Conservation (phyloP, 257 asterid species). For the Parsonsia alboflavescens region DNA sequence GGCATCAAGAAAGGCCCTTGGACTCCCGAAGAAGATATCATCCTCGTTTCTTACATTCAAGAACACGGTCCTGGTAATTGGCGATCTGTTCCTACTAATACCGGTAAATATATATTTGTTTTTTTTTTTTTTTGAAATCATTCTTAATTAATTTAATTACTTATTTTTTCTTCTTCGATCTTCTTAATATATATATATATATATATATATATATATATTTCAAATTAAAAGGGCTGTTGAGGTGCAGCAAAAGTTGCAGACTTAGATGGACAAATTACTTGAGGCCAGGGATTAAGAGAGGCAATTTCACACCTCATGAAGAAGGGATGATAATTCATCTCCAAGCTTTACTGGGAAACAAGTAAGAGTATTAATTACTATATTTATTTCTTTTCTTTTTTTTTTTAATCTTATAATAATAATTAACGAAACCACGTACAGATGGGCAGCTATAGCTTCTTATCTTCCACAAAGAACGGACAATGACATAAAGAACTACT, state of each 20-base stretch:
- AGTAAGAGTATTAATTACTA: too few species aligned
- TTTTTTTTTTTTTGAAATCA: too few species aligned
- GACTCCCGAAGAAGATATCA: constrained; percentile 95
- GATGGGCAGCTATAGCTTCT: constrained; percentile 99
- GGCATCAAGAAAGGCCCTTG: constrained; percentile 97
- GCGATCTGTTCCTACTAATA: constrained; percentile 81
- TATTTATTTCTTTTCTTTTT: too few species aligned
- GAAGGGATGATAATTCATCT: constrained; percentile 97
- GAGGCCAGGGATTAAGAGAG: constrained; percentile 96
- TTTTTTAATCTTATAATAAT: too few species aligned
- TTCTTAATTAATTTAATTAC: too few species aligned
- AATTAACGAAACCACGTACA: constrained; percentile 14
- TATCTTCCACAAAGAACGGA: constrained; percentile 93
- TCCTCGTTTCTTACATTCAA: constrained; percentile 82
- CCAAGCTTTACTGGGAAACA: constrained; percentile 91
- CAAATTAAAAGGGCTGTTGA: constrained; percentile 51
- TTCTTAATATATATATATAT: too few species aligned
- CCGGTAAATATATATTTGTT: constrained; percentile 46
- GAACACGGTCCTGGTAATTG: constrained; percentile 95
- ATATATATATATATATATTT: neutral
- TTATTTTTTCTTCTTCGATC: too few species aligned
- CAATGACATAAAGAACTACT: constrained; percentile 89
- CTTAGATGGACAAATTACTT: constrained; percentile 93
- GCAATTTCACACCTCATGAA: constrained; percentile 93
- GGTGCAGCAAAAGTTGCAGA: constrained; percentile 99